Evolutionary conservation across 1,284 basidiomycete species (phyloP), one percentile per base, ranked within the genome.

Genomic region (Cutaneotrichosporon curvatum): DNA sequence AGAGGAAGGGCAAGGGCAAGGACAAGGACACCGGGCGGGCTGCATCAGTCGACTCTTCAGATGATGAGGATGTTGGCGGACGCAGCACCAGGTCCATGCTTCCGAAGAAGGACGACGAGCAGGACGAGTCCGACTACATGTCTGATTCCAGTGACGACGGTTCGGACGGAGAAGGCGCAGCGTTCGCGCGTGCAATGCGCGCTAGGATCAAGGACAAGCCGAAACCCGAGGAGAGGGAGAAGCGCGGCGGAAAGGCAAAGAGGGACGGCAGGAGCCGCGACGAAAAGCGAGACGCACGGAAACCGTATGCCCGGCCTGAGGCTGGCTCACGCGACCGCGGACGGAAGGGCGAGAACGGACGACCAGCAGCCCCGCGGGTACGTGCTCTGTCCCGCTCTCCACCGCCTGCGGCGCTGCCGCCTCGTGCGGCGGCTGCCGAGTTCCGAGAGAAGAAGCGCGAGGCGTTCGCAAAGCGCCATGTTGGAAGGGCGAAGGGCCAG

Each of bases 401-500:
- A 28, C 25, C 25, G 25, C 25, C 25, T 12, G 25, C 25, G 12
- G 8, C 25, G 25, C 12, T 28, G 25, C 25, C 25, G 12, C 25
- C 25, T 7, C 25, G 25, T 7, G 25, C 25, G 7, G 25, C 25
- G 25, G 25, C 25, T 28, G 25, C 25, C 25, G 25, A 28, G 25
- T 28, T 28, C 25, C 25, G 25, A 7, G 25, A 28, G 12, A 28
- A 28, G 25, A 67, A 68, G 54, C 61, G 61, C 40, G 66, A 67
- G 37, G 66, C 65, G n/a, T 68, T 61, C 39, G 48, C 57, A 16
- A 64, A 68, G 43, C 37, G 35, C 20, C 39, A 44, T 22, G 25
- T 16, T 18, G 51, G 49, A 18, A 25, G 50, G 10, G 53, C 49
- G 19, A 58, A 56, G 50, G 70, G 70, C n/a, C 71, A 72, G 53